Conservation (phyloP, 164 flowering plant species). For the Macadamia integrifolia region DNA sequence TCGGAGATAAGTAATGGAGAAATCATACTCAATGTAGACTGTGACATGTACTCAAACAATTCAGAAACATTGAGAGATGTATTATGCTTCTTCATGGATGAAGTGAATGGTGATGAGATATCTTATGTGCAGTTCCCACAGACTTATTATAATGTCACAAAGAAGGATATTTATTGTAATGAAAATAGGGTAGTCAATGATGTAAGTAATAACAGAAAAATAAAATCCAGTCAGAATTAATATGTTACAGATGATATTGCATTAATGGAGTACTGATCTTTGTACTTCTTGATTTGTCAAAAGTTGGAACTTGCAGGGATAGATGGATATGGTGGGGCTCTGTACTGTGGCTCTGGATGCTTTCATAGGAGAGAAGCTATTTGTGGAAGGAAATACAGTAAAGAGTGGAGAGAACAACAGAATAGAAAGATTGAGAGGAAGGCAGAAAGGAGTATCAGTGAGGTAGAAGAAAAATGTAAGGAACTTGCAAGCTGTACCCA, state of each 20-base stretch:
- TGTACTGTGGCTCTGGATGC: slow-evolving; percentile 35
- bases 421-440: not conserved
- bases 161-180: slow-evolving; percentile 21
- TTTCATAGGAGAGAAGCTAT: slow-evolving; percentile 33
- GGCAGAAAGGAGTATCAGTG: slow-evolving; percentile 10
- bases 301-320: slow-evolving; percentile 24
- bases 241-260: not conserved
- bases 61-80: slow-evolving; percentile 31
- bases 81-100: slow-evolving; percentile 37
- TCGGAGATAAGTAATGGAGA: slow-evolving; percentile 25
- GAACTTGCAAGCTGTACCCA: slow-evolving; percentile 25
- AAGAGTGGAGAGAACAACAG: slow-evolving; percentile 16
- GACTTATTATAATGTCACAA: slow-evolving; percentile 17
- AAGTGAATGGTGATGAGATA: slow-evolving; percentile 26
- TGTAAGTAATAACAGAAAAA: slow-evolving; percentile 6
- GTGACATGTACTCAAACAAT: slow-evolving; percentile 39
- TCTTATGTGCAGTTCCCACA: slow-evolving; percentile 36
- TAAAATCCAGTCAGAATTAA: too few relatives aligned
- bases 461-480: slow-evolving; percentile 23
- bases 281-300: not conserved
- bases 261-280: too few relatives aligned
- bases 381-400: slow-evolving; percentile 20
- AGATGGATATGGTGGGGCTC: slow-evolving; percentile 31
- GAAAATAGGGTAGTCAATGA: not conserved
- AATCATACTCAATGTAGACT: slow-evolving; percentile 37